Conservation (phyloP, 2,329 filamentous ascomycete species). For the Diplodia seriata region DNA sequence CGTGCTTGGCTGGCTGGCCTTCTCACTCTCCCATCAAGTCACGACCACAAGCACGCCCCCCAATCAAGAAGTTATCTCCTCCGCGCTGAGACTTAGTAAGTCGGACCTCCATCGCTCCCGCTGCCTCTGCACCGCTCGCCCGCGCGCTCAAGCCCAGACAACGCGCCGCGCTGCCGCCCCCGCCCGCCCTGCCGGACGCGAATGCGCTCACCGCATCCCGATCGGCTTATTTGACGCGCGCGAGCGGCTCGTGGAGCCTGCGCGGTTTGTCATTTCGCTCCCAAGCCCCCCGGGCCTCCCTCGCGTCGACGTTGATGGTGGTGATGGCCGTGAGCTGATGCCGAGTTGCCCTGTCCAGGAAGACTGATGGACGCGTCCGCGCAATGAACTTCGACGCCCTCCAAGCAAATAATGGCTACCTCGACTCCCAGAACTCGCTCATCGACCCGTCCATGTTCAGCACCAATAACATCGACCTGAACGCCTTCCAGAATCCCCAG, state of each 20-base stretch:
- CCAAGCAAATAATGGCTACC: conserved; percentile 36
- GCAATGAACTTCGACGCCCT: conserved; percentile 35
- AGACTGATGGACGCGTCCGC: conserved; percentile 33
- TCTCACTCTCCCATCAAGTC: conserved; percentile 30
- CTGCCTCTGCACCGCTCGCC: conserved; percentile 14
- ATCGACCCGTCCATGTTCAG: conserved; percentile 50
- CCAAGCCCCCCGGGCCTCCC: conserved; percentile 15
- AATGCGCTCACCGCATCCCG: conserved; percentile 33
- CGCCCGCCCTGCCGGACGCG: conserved; percentile 26
- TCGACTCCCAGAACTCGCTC: conserved; percentile 37
- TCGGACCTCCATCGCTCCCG: conserved; percentile 23
- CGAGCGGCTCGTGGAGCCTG: conserved; percentile 28
- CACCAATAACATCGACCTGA: conserved; percentile 53
- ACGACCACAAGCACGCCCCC: conserved; percentile 28
- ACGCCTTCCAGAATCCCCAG: conserved; percentile 56
- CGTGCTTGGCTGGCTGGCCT: conserved; percentile 15
- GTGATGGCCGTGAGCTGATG: conserved; percentile 31
- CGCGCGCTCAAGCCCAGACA: conserved; percentile 12
- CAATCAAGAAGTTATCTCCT: conserved; percentile 30
- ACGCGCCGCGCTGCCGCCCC: conserved; percentile 11
- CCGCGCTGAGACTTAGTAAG: conserved; percentile 33
- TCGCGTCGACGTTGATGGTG: conserved; percentile 31
- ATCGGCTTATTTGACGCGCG: conserved; percentile 33
- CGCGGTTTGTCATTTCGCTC: conserved; percentile 27
- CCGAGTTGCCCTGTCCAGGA: conserved; percentile 27